Conservation (phyloP, 768 basidiomycete species). For the Amanita exitialis region DNA sequence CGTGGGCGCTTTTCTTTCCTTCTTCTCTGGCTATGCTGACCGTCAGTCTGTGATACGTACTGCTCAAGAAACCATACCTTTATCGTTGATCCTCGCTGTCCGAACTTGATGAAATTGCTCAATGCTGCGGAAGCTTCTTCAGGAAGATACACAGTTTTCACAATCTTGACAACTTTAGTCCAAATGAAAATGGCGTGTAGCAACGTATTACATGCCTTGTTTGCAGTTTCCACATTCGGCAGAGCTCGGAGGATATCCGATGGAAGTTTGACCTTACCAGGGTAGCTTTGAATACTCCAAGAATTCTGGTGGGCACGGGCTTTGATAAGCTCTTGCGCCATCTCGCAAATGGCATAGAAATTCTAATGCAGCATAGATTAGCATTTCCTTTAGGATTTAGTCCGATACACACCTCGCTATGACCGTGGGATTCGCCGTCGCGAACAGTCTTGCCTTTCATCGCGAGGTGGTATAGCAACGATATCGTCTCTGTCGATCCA, state of each 20-base stretch:
- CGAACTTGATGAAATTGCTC: constrained; percentile 24
- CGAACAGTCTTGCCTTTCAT: constrained; percentile 79
- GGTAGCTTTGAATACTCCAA: constrained; percentile 75
- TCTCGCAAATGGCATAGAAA: constrained; percentile 78
- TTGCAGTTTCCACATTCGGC: constrained; percentile 53
- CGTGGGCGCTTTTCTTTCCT: constrained; percentile 37
- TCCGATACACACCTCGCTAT: constrained; percentile 51
- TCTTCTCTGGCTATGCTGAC: constrained; percentile 25
- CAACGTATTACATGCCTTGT: constrained; percentile 33
- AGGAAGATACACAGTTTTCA: constrained; percentile 60
- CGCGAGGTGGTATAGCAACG: constrained; percentile 76
- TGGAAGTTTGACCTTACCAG: constrained; percentile 73
- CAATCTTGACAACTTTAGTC: constrained; percentile 31
- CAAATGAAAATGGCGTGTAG: not conserved
- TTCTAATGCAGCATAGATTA: constrained; percentile 38
- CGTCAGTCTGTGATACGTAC: not conserved
- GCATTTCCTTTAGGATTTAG: not conserved
- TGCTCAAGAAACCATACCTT: constrained; percentile 17
- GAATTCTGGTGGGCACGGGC: constrained; percentile 48
- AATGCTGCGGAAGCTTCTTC: constrained; percentile 51
- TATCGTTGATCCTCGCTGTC: constrained; percentile 20
- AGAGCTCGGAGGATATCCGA: constrained; percentile 71
- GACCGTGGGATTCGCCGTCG: constrained; percentile 57
- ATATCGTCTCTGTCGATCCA: constrained; percentile 70
- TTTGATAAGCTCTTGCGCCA: constrained; percentile 83